Evolutionary conservation across 108 stramenopile genomes (phyloP).

Genomic region (Cyclotella choctawhatcheeana): DNA sequence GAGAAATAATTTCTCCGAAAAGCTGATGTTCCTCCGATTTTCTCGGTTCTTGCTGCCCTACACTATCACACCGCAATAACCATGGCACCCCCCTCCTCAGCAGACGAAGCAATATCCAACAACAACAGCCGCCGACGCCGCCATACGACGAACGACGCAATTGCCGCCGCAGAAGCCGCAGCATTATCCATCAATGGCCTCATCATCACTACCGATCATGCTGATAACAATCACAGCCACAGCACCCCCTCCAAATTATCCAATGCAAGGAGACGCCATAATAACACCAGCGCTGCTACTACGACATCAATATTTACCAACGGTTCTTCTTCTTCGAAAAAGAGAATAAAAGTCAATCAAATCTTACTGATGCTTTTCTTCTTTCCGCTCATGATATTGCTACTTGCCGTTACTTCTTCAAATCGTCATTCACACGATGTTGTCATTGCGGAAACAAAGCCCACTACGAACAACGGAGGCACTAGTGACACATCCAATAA

Average conservation of each 20-base stretch:
- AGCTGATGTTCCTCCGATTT: no score
- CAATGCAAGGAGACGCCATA: not conserved
- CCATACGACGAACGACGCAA: not conserved
- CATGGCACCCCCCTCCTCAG: not conserved
- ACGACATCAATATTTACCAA: not conserved
- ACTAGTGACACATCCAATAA: not conserved
- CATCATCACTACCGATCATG: not conserved
- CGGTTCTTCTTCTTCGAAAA: not conserved
- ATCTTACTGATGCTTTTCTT: not conserved
- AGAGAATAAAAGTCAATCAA: not conserved
- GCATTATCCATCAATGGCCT: not conserved
- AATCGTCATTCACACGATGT: not conserved
- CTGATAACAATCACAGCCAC: not conserved
- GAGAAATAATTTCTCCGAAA: no score
- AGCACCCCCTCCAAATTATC: conserved; percentile 3
- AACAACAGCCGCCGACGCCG: conserved; percentile 4
- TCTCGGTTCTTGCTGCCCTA: no score
- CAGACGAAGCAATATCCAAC: conserved; percentile 1
- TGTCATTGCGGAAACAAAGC: not conserved
- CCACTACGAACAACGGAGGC: not conserved
- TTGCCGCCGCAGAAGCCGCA: not conserved
- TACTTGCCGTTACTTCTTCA: not conserved
- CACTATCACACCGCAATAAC: no score
- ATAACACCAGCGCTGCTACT: not conserved
- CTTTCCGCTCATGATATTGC: not conserved